Base-by-base conservation (phyloP, 140 eudicot genomes). In the Stevia rebaudiana region DNA sequence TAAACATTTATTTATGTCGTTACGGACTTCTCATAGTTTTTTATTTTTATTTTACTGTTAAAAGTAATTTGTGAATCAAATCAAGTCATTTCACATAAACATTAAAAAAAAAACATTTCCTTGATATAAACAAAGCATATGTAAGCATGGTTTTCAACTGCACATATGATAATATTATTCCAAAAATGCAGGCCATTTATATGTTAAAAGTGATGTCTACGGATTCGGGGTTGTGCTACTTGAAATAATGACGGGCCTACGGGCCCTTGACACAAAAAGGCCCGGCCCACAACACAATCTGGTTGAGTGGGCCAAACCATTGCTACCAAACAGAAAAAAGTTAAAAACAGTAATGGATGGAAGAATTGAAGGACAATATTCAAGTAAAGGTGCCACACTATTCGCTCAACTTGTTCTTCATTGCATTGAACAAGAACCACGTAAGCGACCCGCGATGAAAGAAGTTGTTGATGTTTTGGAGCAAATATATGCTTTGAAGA, bases 181-280 rank as follows among this genome's bases (percentile, higher is more conserved):
- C 4, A 21, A 57, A 63, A 41, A 6, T 42, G 65, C 84, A 90
- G 97, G 97, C 11, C 95, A 84, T 78, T 78, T 90, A 39, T 86
- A 87, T 18, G 94, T 87, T 66, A 87, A 80, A 71, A 90, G 97
- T 31, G 95, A 90, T 18, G 95, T 91, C 22, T 87, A 91, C 48
- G 95, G 98, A 10, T 91, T 87, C 42, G 95, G 95, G 0, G 98
- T 87, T 6, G 98, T 91, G 63, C 68, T 91, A 48, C 89, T 91
- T 3, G 98, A 91, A 79, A 23, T 91, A 67, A 46, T 91, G 80
- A 76, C 91, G 0, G 98, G 98, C 0, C 64, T 78, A 67, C 85
- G 98, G 65, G 86, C 85, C n/a, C 65, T 82, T 0, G 98, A 91
- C 69, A 57, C 75, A 8, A 82, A 55, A 65, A 82, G 98, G 18